Base-by-base conservation (phyloP, 371 early-diverging fungal genomes). In the Mucor saturninus region DNA sequence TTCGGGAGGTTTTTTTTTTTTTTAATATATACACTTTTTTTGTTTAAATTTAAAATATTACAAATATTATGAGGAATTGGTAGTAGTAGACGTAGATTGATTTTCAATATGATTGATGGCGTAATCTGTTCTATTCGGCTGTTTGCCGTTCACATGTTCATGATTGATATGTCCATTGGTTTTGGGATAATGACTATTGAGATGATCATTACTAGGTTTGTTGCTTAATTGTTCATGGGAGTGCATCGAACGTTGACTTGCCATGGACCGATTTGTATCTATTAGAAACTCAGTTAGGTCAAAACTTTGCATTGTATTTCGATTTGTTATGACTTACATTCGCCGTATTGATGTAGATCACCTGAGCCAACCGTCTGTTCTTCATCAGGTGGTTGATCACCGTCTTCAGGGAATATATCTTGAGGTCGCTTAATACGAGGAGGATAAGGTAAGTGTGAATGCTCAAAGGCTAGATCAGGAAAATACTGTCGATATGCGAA, bases 401-500 rank as follows among this genome's bases (percentile, higher is more conserved):
- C 48, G 4, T 61, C 66, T 21, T 46, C 30, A 8, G 71, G 62
- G 35, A 70, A 70, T 7, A 65, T 38, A 32, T 70, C 65, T 29
- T 48, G 6, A 2, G 53, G 26, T 5, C 26, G 49, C 13, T 37
- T 53, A 21, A 63, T 57, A 37, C 73, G 57, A 30, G 69, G 69
- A 45, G 66, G 60, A 29, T 60, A 66, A 31, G 73, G 69, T n/a
- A 61, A 62, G 0, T 68, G 62, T 6, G 53, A 64, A 5, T 13
- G 45, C 32, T 55, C 28, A 77, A 50, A 52, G 37, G 55, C 60
- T 37, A 60, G 48, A 15, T 48, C 40, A 10, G 55, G 61, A 21
- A 54, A 60, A 46, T 60, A 93, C 68, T 88, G 87, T 62, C 82
- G 80, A 61, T 92, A 93, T 0, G 84, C 69, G 62, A 89, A 91